Evolutionary conservation across 768 basidiomycete species (phyloP), one percentile per base, ranked within the genome.

Genomic region (Amanita muscaria): DNA sequence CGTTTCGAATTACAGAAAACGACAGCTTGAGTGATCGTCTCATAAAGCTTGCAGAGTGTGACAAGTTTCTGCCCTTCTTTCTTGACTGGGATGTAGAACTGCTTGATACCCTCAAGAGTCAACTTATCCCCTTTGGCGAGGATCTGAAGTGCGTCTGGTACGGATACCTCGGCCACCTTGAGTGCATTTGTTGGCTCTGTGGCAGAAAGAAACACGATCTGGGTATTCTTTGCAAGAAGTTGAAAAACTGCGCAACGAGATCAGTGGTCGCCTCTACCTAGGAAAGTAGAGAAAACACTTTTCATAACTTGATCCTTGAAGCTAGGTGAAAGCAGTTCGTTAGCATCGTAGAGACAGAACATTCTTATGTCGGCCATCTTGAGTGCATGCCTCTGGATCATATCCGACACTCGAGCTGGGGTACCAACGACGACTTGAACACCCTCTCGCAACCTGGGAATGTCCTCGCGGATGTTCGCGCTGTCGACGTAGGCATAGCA

Each of bases 281-380:
- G n/a, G n/a, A n/a, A n/a, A n/a, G n/a, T n/a, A n/a, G n/a, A n/a
- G n/a, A n/a, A n/a, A n/a, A n/a, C n/a, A 66, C 69, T 66, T 66
- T 97, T 92, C 69, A 97, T 96, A 62, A 99, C 94, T 68, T 96
- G 90, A 68, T 97, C 92, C 72, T 93, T 94, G 82, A 98, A 98
- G 45, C 94, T 94, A 56, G 88, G 88, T 50, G 91, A 93, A 63
- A 99, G 73, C 85, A 99, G 90, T 70, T 98, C 94, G 62, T 99
- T 94, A 47, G 96, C 94, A 69, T 99, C 94, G 62, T 99, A 96
- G 53, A 99, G 85, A 68, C 92, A 93, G 73, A 99, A 88, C 59
- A 92, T 84, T 64, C 80, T 94, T 74, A 93, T 87, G 60, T 67
- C 69, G 64, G 91, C 86, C 37, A 90, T 87, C 59, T 78, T 77